Base-by-base conservation (phyloP, 2,329 filamentous ascomycete species). In the Metarhizium sp. region DNA sequence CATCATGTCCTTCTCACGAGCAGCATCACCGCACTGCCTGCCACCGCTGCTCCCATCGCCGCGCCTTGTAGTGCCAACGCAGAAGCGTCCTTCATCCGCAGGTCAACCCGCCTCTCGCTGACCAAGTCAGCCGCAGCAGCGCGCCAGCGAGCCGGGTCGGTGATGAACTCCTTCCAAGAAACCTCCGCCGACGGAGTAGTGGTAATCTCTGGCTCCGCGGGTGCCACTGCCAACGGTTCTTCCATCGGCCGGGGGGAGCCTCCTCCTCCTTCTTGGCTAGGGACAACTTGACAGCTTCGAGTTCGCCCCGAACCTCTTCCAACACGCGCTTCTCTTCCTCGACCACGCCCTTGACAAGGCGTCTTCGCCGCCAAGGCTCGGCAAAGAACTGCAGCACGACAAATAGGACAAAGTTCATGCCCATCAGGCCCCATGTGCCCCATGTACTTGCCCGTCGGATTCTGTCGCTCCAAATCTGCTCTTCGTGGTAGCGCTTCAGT, bases 381-480 rank as follows among this genome's bases (percentile, higher is more conserved):
- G 96, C 86, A 20, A 94, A 84, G 62, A 95, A 86, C 72, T 96
- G 86, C 63, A 95, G 85, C 18, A 92, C 79, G 53, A 99, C 72
- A 67, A 99, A 90, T 50, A 99, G 73, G 58, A 97, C 69, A 36
- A 97, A 88, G 67, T 99, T 99, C 66, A 97, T 82, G 29, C 92
- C 92, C 94, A 99, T 99, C 59, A 99, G 75, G 0, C 92, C 94
- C 85, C 95, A 97, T 0, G 94, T 99, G 40, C 95, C 92, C 94
- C 94, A 99, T 0, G 94, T 99, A 69, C 88, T 94, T 78, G 96
- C 96, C 61, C 94, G 80, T 40, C 94, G 81, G 67, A 99, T 99
- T 63, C 95, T 92, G 69, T 99, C 94, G 67, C 90, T 95, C 94
- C 94, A 99, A 55, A 99, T 95, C 75, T 99, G 94, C 75, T 99